These are phyloP conservation scores for Coemansia sp. DNA, from an alignment of 192 early-diverging fungal species.

Conservation along the genomic window DNA sequence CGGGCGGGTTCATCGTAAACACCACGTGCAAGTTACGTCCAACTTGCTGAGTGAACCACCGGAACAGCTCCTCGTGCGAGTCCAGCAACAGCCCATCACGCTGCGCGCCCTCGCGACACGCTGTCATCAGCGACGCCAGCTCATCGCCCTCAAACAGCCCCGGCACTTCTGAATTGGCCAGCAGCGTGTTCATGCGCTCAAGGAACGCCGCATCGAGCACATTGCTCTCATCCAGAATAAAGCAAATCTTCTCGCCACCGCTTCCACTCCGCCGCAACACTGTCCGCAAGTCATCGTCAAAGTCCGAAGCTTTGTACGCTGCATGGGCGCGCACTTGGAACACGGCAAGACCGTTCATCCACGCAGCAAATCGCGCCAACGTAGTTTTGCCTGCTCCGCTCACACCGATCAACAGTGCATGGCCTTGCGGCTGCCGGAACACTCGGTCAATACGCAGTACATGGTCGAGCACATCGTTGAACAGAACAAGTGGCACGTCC, in stretches of 20 bases:
- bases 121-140: slow-evolving; percentile 87
- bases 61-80: slow-evolving; percentile 91
- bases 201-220: slow-evolving; percentile 96
- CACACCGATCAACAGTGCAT: slow-evolving; percentile 96
- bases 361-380: slow-evolving; percentile 97
- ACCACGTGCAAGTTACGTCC: slow-evolving; percentile 97
- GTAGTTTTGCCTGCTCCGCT: slow-evolving; percentile 98
- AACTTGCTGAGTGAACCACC: slow-evolving; percentile 97
- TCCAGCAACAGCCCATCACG: slow-evolving; percentile 93
- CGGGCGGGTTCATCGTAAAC: slow-evolving; percentile 99
- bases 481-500: slow-evolving; percentile 93
- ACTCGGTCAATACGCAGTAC: slow-evolving; percentile 98
- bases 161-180: slow-evolving; percentile 98
- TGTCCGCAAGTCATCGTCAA: slow-evolving; percentile 94
- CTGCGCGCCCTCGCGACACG: slow-evolving; percentile 91
- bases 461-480: slow-evolving; percentile 98
- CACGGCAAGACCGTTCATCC: slow-evolving; percentile 98
- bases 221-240: slow-evolving; percentile 98
- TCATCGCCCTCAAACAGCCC: slow-evolving; percentile 99
- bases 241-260: slow-evolving; percentile 97
- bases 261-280: slow-evolving; percentile 91
- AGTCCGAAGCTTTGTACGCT: slow-evolving; percentile 93
- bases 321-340: slow-evolving; percentile 99
- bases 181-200: slow-evolving; percentile 99
- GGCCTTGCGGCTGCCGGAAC: slow-evolving; percentile 96